Percentiles rank a stretch among this genome's conserved stretches.
phyloP scores from a whole-genome alignment of 78 protist genomes.

The Planoprotostelium fungivorum region DNA sequence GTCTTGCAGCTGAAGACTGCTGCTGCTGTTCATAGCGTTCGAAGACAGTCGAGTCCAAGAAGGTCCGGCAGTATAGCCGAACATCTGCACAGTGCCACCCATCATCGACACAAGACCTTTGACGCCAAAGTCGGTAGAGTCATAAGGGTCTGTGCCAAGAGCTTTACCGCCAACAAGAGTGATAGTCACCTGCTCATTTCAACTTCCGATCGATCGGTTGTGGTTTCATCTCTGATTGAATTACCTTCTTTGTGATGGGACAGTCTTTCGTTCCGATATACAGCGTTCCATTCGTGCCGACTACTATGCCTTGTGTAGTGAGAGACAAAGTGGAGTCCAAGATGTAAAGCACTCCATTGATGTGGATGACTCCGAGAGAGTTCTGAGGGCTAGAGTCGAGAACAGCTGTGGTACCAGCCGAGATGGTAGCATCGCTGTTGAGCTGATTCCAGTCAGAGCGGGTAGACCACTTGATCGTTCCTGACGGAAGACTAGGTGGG shows the following conservation, averaged over 20 bases:
- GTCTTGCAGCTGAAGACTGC: not conserved
- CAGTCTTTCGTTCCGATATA: not conserved
- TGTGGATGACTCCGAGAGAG: not conserved
- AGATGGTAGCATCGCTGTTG: not conserved
- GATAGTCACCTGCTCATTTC: not conserved
- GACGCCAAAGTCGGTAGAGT: not conserved
- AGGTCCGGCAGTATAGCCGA: not conserved
- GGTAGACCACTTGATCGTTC: not conserved
- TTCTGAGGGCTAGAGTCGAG: not conserved
- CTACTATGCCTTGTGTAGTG: not conserved
- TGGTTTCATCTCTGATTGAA: not conserved
- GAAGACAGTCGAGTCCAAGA: not conserved
- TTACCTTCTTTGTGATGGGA: not conserved
- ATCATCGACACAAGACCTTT: not conserved
- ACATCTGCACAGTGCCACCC: not conserved
- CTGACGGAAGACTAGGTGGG: not conserved
- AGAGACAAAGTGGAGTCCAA: not conserved
- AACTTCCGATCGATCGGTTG: not conserved
- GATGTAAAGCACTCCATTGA: not conserved
- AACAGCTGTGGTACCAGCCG: not conserved
- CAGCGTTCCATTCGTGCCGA: not conserved
- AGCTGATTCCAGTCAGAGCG: not conserved
- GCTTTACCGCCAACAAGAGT: not conserved
- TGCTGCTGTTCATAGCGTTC: not conserved
- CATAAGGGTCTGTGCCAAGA: not conserved